Base-by-base conservation (phyloP, 805 yeast species). In the Metschnikowia lachancei region DNA sequence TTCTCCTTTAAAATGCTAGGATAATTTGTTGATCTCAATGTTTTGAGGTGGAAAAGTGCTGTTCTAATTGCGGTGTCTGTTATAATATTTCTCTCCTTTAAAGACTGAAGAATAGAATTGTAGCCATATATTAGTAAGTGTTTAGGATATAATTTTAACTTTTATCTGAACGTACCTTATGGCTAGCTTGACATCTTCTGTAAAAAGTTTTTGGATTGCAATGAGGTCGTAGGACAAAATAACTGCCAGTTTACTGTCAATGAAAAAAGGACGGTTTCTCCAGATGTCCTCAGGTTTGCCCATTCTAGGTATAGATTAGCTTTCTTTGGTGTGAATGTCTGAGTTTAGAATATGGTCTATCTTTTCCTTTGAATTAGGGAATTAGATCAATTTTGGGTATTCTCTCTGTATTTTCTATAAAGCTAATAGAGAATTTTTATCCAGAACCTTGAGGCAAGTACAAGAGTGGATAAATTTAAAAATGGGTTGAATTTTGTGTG, bases 191-290 rank as follows among this genome's bases (percentile, higher is more conserved):
- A 36, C 12, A 19, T 45, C 48, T 14, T 39, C 39, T 30, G 24
- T 14, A 16, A 45, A 39, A 10, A 45, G 33, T 13, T 12, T 24
- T 13, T 33, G 43, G 28, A 45, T 36, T 13, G 44, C 31, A 12
- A 39, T 36, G 26, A 45, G 49, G 18, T 45, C 49, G 17, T 45
- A 37, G 7, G 45, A 45, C 39, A 45, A 41, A 19, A 32, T 36
- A 12, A 41, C 22, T 14, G 48, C 37, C 18, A 30, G 24, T 8
- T 20, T 30, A 12, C 34, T 19, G 33, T 17, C 24, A 12, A 22
- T 34, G 29, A 36, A 35, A 26, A 45, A 24, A 6, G 35, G 41
- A 8, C 16, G 36, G 17, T 45, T 45, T 14, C 29, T 40, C 48
- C 48, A 45, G 16, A 36, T 35, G n/a, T 33, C 44, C 8, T 40